These are phyloP conservation scores for Fraxinus platypoda DNA, from an alignment of 305 asterid genomes.

Conservation along the genomic window DNA sequence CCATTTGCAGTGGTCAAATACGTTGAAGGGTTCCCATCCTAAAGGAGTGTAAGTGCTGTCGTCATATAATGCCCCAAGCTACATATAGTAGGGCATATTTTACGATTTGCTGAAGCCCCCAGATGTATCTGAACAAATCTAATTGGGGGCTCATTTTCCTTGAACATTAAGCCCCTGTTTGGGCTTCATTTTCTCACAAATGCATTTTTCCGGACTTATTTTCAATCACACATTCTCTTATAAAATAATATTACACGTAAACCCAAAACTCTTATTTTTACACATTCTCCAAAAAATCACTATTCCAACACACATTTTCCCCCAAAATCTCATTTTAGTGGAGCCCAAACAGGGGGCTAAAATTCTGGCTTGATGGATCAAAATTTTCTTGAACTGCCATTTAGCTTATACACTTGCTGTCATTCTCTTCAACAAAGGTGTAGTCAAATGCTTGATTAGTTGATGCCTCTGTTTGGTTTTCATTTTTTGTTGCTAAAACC, in stretches of 20 bases:
- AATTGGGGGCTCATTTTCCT: neutral
- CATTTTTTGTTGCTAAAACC: neutral
- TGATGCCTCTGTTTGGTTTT: neutral
- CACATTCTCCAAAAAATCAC: neutral
- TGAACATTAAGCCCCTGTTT: neutral
- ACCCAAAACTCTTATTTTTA: neutral
- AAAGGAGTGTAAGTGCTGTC: slow-evolving; percentile 62
- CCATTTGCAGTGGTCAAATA: slow-evolving; percentile 63
- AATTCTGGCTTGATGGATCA: neutral
- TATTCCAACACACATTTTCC: neutral
- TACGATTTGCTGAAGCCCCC: neutral
- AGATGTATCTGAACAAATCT: neutral
- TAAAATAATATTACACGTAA: neutral
- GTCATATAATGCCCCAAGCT: slow-evolving; percentile 13
- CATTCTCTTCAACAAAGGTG: neutral
- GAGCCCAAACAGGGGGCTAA: neutral
- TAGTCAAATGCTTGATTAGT: neutral
- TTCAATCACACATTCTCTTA: neutral
- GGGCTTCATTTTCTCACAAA: neutral
- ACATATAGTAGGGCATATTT: neutral
- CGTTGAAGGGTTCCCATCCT: slow-evolving; percentile 44
- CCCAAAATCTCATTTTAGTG: neutral
- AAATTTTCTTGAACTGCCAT: neutral
- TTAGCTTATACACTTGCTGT: neutral
- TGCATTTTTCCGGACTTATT: neutral